Evolutionary conservation across 148 eudicot genomes (phyloP).

Genomic region (Drosera capensis): DNA sequence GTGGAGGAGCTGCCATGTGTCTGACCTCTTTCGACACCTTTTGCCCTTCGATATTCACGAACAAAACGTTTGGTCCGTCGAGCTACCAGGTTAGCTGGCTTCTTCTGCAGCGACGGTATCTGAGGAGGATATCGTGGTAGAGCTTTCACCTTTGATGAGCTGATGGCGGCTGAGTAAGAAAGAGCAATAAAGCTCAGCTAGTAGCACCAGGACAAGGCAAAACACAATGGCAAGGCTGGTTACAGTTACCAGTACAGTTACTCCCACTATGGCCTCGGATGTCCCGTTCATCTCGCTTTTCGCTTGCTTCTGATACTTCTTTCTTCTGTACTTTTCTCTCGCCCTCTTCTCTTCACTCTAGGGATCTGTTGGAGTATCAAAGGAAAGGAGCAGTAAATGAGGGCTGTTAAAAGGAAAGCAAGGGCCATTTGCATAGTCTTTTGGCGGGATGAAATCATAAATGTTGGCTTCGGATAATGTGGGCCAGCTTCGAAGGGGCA

Average conservation of each 20-base stretch:
- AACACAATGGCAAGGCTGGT: constrained; percentile 34
- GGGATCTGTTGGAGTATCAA: not conserved
- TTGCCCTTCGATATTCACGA: constrained; percentile 7
- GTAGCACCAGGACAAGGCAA: constrained; percentile 39
- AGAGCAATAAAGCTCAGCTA: constrained; percentile 67
- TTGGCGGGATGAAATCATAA: too few relatives aligned
- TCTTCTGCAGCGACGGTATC: not conserved
- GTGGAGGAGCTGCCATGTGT: too few relatives aligned
- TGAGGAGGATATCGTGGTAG: too few relatives aligned
- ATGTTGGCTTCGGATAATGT: too few relatives aligned
- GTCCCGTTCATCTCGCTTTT: constrained; percentile 36
- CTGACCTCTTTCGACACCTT: constrained; percentile 30
- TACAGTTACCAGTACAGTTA: constrained; percentile 48
- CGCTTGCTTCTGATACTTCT: constrained; percentile 10
- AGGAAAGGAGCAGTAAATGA: not conserved
- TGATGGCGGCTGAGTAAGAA: constrained; percentile 25
- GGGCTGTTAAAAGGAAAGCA: not conserved
- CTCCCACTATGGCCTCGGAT: constrained; percentile 54
- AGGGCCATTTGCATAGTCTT: not conserved
- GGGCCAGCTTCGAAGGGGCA: too few relatives aligned
- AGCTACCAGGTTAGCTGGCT: too few relatives aligned
- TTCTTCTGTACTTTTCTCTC: not conserved
- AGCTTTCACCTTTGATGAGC: constrained; percentile 1
- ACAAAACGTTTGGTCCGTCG: too few relatives aligned
- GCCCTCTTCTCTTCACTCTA: constrained; percentile 13